Evolutionary conservation across 345 rosid genomes (phyloP).

Genomic region (Carallia pectinifolia): DNA sequence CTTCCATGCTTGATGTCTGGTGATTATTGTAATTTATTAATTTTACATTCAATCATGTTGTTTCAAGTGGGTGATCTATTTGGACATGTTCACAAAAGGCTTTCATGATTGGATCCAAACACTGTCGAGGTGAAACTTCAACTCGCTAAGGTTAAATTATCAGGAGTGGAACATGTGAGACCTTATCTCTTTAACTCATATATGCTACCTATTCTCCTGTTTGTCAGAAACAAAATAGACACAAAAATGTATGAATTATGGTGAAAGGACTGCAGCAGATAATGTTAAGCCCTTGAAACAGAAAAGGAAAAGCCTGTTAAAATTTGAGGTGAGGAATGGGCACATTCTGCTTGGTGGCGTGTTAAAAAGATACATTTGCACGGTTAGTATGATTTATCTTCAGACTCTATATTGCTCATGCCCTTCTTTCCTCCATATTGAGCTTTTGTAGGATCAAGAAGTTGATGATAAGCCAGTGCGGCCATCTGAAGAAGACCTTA

Average conservation of each 20-base stretch:
- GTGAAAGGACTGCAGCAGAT: slow-evolving; percentile 89
- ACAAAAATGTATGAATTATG: slow-evolving; percentile 67
- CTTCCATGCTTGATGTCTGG: too few species aligned
- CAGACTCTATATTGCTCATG: neutral
- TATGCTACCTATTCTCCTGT: slow-evolving; percentile 15
- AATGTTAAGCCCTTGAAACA: slow-evolving; percentile 80
- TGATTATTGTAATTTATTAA: too few species aligned
- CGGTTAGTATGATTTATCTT: too few species aligned
- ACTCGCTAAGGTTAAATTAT: neutral
- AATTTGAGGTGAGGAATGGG: slow-evolving; percentile 47
- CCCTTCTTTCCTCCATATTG: slow-evolving; percentile 3
- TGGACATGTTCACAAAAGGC: slow-evolving; percentile 64
- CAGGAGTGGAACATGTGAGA: neutral
- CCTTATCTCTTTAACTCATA: slow-evolving; percentile 1
- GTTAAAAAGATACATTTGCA: too few species aligned
- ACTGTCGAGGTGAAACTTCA: slow-evolving; percentile 58
- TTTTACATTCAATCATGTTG: too few species aligned
- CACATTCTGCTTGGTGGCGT: neutral
- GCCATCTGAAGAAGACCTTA: slow-evolving; percentile 84
- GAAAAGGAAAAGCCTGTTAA: slow-evolving; percentile 92
- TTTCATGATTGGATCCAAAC: slow-evolving; percentile 93
- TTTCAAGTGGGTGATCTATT: slow-evolving; percentile 63
- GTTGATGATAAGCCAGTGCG: slow-evolving; percentile 45
- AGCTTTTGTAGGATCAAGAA: slow-evolving; percentile 50
- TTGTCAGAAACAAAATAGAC: slow-evolving; percentile 66